Conservation (phyloP, 2,329 filamentous ascomycete genomes). For the Aureobasidium leucospermi region DNA sequence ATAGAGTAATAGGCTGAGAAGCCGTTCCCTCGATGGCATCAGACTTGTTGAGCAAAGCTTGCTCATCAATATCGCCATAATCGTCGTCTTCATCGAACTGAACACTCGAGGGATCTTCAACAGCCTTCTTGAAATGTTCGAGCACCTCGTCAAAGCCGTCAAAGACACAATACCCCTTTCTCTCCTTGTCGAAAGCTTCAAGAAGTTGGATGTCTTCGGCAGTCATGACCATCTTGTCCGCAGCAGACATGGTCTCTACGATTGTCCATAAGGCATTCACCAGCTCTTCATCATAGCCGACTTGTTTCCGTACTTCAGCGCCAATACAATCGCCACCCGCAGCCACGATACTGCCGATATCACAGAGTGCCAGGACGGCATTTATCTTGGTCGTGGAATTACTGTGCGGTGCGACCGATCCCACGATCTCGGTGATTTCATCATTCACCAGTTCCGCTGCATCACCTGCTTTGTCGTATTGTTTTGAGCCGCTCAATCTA, state of each 20-base stretch:
- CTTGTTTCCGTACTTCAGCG: neutral
- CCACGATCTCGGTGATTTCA: neutral
- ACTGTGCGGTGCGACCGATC: neutral
- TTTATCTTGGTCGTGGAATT: neutral
- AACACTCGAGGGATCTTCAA: neutral
- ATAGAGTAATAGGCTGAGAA: neutral
- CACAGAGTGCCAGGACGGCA: neutral
- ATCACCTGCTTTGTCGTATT: neutral
- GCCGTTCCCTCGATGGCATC: neutral
- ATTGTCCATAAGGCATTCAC: neutral
- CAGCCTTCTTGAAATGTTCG: neutral
- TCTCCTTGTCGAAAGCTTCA: neutral
- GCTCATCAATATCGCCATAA: neutral
- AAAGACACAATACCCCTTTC: neutral
- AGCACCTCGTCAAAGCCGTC: neutral
- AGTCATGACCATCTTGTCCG: neutral
- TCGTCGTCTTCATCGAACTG: neutral
- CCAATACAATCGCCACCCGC: neutral
- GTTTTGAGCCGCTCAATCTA: neutral
- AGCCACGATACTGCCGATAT: neutral
- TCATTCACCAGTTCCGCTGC: neutral
- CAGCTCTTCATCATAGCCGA: neutral
- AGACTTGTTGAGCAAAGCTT: neutral
- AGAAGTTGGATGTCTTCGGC: neutral
- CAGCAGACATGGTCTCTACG: neutral